These are phyloP conservation scores for Orobanche coerulescens DNA, from an alignment of 257 asterid genomes.

Conservation along the genomic window DNA sequence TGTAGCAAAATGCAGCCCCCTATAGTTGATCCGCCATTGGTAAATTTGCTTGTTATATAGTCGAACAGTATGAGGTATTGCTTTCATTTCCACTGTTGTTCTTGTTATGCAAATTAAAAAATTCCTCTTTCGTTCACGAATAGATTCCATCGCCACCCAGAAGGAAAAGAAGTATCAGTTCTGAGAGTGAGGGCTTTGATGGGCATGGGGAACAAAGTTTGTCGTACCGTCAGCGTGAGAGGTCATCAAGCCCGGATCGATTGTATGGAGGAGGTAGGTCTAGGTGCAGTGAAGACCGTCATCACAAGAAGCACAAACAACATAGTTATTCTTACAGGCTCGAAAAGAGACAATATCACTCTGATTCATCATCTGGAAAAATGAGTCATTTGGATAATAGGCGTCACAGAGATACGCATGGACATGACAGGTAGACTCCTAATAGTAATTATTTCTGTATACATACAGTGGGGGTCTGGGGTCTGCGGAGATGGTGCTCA, in stretches of 20 bases:
- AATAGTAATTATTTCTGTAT: too few species aligned
- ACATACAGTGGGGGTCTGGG: too few species aligned
- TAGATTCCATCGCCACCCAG: conserved; percentile 84
- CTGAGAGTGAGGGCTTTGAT: conserved; percentile 32
- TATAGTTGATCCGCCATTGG: too few species aligned
- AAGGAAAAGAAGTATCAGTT: conserved; percentile 37
- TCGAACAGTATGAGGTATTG: not conserved
- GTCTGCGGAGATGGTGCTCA: too few species aligned
- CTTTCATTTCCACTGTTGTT: not conserved
- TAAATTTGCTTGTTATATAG: not conserved
- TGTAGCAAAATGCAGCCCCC: too few species aligned
- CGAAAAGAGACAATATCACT: conserved; percentile 26
- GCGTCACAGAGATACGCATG: conserved; percentile 20
- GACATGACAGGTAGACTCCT: conserved; percentile 36
- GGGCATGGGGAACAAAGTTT: conserved; percentile 30
- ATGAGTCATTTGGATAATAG: conserved; percentile 28
- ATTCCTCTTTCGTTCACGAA: conserved; percentile 4
- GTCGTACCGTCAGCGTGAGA: conserved; percentile 25
- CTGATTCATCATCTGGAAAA: conserved; percentile 31
- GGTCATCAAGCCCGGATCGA: conserved; percentile 43
- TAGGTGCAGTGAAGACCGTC: too few species aligned
- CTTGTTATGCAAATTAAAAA: not conserved
- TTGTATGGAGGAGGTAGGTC: too few species aligned
- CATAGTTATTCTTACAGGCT: conserved; percentile 33
- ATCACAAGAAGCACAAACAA: conserved; percentile 25